Evolutionary conservation across 805 yeast species (phyloP), one percentile per base, ranked within the genome.

Genomic region (Myxozyma geophila): DNA sequence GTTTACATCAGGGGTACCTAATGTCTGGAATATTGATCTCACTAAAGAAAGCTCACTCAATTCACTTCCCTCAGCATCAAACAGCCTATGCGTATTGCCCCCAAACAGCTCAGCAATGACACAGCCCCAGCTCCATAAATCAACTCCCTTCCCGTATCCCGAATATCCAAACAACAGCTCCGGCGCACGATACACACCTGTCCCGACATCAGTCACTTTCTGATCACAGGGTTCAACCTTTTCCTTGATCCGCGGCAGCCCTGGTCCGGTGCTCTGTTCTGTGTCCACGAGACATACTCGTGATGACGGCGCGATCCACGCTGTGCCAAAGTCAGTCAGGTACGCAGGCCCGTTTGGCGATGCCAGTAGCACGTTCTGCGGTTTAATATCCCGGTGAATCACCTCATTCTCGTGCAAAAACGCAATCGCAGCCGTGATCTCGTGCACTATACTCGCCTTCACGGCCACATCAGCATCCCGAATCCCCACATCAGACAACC

Each of bases 331-430:
- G 46, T 68, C 71, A 37, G 67, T 58, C 41, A 68, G 47, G 39
- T 48, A 62, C 21, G 67, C 66, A 6, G 69, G 71, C 4, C 72
- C 70, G 56, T 23, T 70, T 47, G 40, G 63, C 36, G 49, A 70
- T 62, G 36, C 77, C 64, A 87, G 85, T 72, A 90, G 74, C 59
- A 90, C 84, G 72, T 90, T 90, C 55, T 87, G 90, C 0, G 95
- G 92, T 74, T 95, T 95, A 68, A 90, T 85, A 75, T 90, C 96
- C 72, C 96, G 80, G 75, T 90, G 96, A 39, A 90, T 89, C 23
- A 90, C 85, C 0, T 87, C 90, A 50, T 83, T 78, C 2, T 81
- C 74, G 72, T 90, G 96, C 59, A 89, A 81, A 72, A 84, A 88
- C 43, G 78, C 75, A 33, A 90, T 80, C 0, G 96, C 95, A n/a